Base-by-base conservation (phyloP, 139 green algal genomes). In the Chlamydomonas asymmetrica region DNA sequence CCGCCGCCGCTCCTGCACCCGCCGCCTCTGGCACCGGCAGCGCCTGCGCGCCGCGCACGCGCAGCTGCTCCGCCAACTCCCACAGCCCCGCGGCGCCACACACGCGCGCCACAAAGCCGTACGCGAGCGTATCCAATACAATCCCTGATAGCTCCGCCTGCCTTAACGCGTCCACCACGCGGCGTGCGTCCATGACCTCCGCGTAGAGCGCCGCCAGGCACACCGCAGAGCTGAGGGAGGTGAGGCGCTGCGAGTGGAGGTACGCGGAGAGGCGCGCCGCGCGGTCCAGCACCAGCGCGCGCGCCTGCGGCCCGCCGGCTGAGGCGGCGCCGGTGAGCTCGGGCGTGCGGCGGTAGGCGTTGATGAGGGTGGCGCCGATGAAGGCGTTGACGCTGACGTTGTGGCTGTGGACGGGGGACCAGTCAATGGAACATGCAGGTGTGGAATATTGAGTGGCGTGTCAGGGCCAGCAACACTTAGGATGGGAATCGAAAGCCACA, bases 321-420 rank as follows among this genome's bases (percentile, higher is more conserved):
- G 16, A 32, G 63, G 32, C 61, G 60, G n/a, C 59, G 23, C 34
- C 45, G 22, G 13, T 49, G 13, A 75, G 52, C 59, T 80, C 72
- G 4, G 79, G 79, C 35, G 61, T 56, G 1, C 54, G 61, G n/a
- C 78, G 63, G 73, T 85, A 86, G 3, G 84, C 80, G 62, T 86
- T 83, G 41, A 89, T 80, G 52, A 89, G 62, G 4, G 77, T 62
- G 27, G 80, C 82, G 10, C 84, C 84, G 1, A 80, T 29, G 49
- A 79, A 41, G 5, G 56, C 78, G 56, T 83, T 86, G 29, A 86
- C 54, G 35, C 29, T 3, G 7, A 75, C 54, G 54, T 39, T 54
- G 54, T 45, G 39, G 2, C 5, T 10, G 9, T n/a, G n/a, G n/a
- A n/a, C n/a, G n/a, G n/a, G n/a, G n/a, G n/a, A n/a, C n/a, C n/a